Evolutionary conservation across 2,329 filamentous ascomycete species (phyloP), one percentile per base, ranked within the genome.

Genomic region (Colletotrichum graminicola): DNA sequence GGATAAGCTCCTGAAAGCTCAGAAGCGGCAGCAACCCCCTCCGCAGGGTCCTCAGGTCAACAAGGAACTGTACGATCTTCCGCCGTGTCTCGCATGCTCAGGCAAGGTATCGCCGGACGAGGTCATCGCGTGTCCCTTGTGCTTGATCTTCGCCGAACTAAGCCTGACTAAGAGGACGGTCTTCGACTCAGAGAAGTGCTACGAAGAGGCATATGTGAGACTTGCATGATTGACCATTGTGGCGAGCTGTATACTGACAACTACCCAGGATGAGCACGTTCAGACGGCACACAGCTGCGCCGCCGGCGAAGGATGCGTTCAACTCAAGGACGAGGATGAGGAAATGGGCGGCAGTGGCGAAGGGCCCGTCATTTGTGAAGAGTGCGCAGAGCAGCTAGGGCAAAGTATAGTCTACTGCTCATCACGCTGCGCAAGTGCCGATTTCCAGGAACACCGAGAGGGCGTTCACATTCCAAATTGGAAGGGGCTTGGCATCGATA

Each of bases 111-210:
- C 82, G 18, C 56, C 76, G 1, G 78, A 80, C 54, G 76, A 81
- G 11, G 81, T 85, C 10, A 67, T 83, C 1, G 82, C 82, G 6
- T 87, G 86, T 62, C 77, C 82, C 2, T 61, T 86, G 7, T 87
- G 86, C 75, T 83, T 86, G 73, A 76, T 83, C n/a, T 76, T 85
- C 2, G 72, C 77, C 14, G 77, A 82, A 49, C 79, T 82, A 69
- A 81, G 82, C 16, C 78, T 83, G 4, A 72, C 72, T 12, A 76
- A 78, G 61, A 77, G 84, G 66, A 82, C 81, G 2, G 76, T 85
- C 10, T 87, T 85, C 73, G 87, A 85, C 75, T 84, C 83, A 1
- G 79, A 83, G 8, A 78, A 78, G 32, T 87, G 85, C 73, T 79
- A 78, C 36, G 76, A 80, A 8, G 78, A 80, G 49, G 81, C 80